Evolutionary conservation across 2,329 filamentous ascomycete species (phyloP), one percentile per base, ranked within the genome.

Genomic region (Trichoderma harzianum): DNA sequence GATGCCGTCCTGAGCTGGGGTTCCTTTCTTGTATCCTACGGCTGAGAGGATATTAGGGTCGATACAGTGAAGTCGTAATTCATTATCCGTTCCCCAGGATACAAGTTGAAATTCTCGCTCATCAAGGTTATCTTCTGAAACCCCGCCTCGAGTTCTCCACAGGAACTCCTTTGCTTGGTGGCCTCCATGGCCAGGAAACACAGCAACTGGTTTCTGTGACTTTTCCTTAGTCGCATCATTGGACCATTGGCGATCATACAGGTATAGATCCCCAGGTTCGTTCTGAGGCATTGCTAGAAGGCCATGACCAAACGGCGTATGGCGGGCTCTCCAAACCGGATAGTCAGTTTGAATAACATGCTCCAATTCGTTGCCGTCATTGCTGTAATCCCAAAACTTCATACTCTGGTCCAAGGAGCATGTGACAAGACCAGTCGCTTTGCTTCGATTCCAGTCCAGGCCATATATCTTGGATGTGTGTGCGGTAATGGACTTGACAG

Each of bases 401-500:
- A 98, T 95, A 53, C 92, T 97, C 79, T 92, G 94, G 79, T 98
- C 95, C 63, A 98, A 84, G 1, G 95, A 97, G 80, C 95, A 98
- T 3, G 95, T 98, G 7, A 94, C 90, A 65, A 98, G 85, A 43
- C 90, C 91, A 11, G 89, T 91, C 2, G 89, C 83, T 62, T 90
- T 86, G 14, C 91, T 92, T 66, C 95, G 89, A 78, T 97, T 97
- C 95, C 95, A 98, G 81, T 98, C 95, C 39, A 98, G 86, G 32
- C 95, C 95, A 79, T 98, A 98, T 72, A 98, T 97, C 81, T 97
- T 98, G 47, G 94, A 97, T 36, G 89, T 90, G 77, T 98, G 95
- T 0, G 95, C 95, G 78, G 91, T 90, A 74, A 98, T 97, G 18
- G 93, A 95, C 73, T 90, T 91, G 57, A 98, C 83, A 6, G 95